Conservation (phyloP, 2,329 filamentous ascomycete species). For the Colletotrichum euphorbiae region DNA sequence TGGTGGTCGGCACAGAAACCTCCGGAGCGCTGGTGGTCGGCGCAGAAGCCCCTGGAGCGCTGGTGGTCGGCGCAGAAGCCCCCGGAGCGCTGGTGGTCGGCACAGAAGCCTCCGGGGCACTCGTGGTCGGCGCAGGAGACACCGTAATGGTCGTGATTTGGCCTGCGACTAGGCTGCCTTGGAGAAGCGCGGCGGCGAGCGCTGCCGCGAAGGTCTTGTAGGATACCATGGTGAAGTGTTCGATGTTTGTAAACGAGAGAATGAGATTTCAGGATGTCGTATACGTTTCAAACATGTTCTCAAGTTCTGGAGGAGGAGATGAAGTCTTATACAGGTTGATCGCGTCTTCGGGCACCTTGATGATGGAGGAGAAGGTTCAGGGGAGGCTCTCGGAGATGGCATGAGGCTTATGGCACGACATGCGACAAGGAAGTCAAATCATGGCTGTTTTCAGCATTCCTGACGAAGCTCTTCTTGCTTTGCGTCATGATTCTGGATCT, state of each 20-base stretch:
- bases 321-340: background rate
- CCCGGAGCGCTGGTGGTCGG: too few species aligned
- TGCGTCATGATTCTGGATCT: too few species aligned
- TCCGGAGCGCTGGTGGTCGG: too few species aligned
- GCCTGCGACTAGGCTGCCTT: background rate
- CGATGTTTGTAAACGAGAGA: background rate
- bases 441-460: background rate
- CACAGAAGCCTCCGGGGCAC: background rate
- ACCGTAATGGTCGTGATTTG: background rate
- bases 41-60: too few species aligned
- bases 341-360: background rate
- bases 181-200: background rate
- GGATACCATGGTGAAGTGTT: background rate
- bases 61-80: background rate
- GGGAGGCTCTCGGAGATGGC: background rate
- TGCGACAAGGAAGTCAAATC: background rate
- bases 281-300: background rate
- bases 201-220: background rate
- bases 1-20: background rate
- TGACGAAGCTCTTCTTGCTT: too few species aligned
- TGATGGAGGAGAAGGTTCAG: conserved; percentile 2
- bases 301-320: background rate
- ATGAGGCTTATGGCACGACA: background rate
- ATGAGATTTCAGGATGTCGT: background rate
- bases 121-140: too few species aligned